Conservation (phyloP, 805 yeast genomes). For the Nakazawaea wyomingensis region DNA sequence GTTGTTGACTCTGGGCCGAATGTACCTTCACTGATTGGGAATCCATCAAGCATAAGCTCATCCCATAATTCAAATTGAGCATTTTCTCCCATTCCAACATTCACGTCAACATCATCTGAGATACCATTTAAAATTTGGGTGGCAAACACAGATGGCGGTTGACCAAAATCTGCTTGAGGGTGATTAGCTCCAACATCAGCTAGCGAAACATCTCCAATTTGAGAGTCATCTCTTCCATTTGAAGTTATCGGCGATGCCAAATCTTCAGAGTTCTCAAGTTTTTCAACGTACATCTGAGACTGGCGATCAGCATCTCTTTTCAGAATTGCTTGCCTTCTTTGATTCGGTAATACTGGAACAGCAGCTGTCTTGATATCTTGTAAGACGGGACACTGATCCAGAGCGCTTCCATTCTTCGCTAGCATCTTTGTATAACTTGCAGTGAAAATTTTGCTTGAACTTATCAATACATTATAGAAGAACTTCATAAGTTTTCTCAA, state of each 20-base stretch:
- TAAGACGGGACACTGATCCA: slow-evolving; percentile 16
- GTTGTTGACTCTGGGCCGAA: not conserved
- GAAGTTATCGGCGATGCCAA: not conserved
- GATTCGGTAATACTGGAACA: slow-evolving; percentile 12
- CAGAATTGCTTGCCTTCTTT: slow-evolving; percentile 7
- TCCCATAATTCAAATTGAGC: slow-evolving; percentile 26
- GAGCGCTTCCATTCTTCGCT: not conserved
- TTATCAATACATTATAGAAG: slow-evolving; percentile 28
- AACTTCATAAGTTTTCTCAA: slow-evolving; percentile 36
- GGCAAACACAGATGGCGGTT: slow-evolving; percentile 10
- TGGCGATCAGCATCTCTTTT: slow-evolving; percentile 2
- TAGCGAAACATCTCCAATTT: not conserved
- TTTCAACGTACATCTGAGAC: slow-evolving; percentile 2
- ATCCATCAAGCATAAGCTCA: slow-evolving; percentile 26
- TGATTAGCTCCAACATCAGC: not conserved
- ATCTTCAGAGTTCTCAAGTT: slow-evolving; percentile 13
- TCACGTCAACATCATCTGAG: slow-evolving; percentile 1
- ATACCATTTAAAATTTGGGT: slow-evolving; percentile 9
- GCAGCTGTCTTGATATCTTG: slow-evolving; percentile 13
- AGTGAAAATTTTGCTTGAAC: slow-evolving; percentile 29
- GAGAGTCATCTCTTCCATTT: not conserved
- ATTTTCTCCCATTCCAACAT: slow-evolving; percentile 7
- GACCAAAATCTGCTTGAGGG: not conserved
- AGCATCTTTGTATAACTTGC: slow-evolving; percentile 25
- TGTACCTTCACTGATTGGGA: slow-evolving; percentile 15